Conservation (phyloP, 192 early-diverging fungal species). For the Allomyces macrogynus region DNA sequence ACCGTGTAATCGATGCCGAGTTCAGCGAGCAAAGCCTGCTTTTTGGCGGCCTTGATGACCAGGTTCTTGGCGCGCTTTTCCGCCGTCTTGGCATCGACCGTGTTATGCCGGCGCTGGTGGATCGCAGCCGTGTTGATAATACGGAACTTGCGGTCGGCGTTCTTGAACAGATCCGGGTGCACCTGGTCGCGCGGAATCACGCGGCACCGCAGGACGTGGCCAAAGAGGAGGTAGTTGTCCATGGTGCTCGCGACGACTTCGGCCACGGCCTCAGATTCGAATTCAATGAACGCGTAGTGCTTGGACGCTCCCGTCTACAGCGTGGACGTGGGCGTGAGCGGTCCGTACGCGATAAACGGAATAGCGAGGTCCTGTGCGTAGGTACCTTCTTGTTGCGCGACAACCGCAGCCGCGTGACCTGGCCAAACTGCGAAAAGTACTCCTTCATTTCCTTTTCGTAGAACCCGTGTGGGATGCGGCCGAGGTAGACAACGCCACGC, state of each 20-base stretch:
- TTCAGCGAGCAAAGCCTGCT: slow-evolving; percentile 35
- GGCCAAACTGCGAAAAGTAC: slow-evolving; percentile 91
- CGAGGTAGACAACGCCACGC: slow-evolving; percentile 66
- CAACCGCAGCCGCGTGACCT: slow-evolving; percentile 50
- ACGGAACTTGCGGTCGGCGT: slow-evolving; percentile 48
- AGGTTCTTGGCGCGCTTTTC: slow-evolving; percentile 24
- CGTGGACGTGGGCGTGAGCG: not conserved
- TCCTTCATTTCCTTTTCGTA: slow-evolving; percentile 75
- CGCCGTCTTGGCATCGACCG: slow-evolving; percentile 18
- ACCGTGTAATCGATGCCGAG: slow-evolving; percentile 56
- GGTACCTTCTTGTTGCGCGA: slow-evolving; percentile 60
- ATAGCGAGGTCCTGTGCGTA: not conserved
- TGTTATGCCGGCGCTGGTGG: slow-evolving; percentile 39
- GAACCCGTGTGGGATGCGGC: slow-evolving; percentile 87
- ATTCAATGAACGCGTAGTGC: slow-evolving; percentile 92
- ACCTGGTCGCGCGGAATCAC: slow-evolving; percentile 48
- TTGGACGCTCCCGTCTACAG: slow-evolving; percentile 61
- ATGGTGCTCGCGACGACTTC: slow-evolving; percentile 86
- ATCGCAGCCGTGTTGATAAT: slow-evolving; percentile 35
- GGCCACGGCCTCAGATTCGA: slow-evolving; percentile 56
- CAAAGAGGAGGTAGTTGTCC: slow-evolving; percentile 80
- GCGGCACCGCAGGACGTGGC: slow-evolving; percentile 55
- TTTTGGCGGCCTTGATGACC: slow-evolving; percentile 32
- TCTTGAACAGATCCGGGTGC: slow-evolving; percentile 51
- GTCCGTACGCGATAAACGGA: too few relatives aligned